Percentiles rank a stretch among this genome's conserved stretches.
phyloP scores from a whole-genome alignment of 805 yeast species.

The fission yeast (Schizosaccharomyces pombe) region DNA sequence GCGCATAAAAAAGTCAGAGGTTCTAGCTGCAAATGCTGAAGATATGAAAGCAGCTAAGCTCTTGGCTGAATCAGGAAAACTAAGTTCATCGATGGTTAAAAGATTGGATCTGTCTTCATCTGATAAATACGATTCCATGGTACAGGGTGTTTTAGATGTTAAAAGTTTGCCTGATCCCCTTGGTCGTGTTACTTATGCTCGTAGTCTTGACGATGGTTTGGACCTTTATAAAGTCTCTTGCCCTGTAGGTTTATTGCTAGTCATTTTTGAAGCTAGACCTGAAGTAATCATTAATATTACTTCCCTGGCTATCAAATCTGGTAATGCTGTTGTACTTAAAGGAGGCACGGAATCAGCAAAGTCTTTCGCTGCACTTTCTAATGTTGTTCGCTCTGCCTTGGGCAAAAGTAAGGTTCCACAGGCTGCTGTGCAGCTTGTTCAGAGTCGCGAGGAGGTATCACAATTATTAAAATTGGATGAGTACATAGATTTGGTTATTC shows the following conservation, averaged over 20 bases:
- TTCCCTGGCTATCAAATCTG: constrained; percentile 76
- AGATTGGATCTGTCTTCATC: constrained; percentile 60
- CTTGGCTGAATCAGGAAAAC: constrained; percentile 14
- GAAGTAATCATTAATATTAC: constrained; percentile 96
- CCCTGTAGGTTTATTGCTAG: constrained; percentile 81
- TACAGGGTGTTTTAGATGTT: constrained; percentile 82
- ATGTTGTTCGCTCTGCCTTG: constrained; percentile 34
- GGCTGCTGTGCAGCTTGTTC: constrained; percentile 64
- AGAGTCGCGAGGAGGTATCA: constrained; percentile 73
- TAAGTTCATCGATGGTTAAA: constrained; percentile 52
- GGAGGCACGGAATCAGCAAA: constrained; percentile 87
- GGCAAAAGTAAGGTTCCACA: constrained; percentile 55
- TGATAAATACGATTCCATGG: constrained; percentile 80
- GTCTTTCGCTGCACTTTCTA: constrained; percentile 65
- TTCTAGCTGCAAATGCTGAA: constrained; percentile 45
- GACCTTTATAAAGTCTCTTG: constrained; percentile 63
- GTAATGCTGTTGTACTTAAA: constrained; percentile 71
- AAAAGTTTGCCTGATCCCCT: constrained; percentile 77
- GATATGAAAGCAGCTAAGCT: constrained; percentile 41
- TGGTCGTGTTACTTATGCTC: constrained; percentile 66
- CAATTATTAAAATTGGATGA: constrained; percentile 64
- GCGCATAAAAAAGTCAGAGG: constrained; percentile 30
- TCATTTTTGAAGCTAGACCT: constrained; percentile 89
- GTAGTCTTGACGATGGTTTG: constrained; percentile 73
- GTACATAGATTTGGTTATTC: constrained; percentile 84